phyloP scores from a whole-genome alignment of 1,139 yeast species.

The Pichia sp. region DNA sequence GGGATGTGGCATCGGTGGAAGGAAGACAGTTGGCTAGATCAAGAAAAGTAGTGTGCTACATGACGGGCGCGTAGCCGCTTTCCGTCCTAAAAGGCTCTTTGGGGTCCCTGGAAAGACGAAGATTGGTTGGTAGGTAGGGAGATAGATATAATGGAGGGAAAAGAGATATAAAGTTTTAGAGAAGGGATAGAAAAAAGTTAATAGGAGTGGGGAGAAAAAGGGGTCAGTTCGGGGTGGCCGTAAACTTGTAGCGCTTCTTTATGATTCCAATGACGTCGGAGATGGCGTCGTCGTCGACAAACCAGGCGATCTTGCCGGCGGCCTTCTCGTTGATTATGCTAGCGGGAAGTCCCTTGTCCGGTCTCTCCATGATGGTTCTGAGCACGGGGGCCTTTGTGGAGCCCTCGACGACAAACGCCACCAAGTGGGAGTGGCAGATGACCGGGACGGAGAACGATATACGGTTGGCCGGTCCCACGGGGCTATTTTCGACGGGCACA shows the following conservation, averaged over 20 bases:
- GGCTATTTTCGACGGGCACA: conserved; percentile 88
- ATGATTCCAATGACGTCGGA: conserved; percentile 69
- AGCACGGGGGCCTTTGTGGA: conserved; percentile 92
- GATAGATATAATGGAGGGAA: not conserved
- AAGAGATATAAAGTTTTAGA: not conserved
- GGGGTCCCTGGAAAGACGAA: not conserved
- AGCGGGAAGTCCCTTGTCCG: conserved; percentile 93
- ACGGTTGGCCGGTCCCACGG: conserved; percentile 82
- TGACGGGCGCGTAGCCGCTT: too few species aligned
- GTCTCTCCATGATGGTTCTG: conserved; percentile 92
- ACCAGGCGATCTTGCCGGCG: conserved; percentile 96
- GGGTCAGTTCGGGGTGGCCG: conserved; percentile 6
- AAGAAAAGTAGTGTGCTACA: not conserved
- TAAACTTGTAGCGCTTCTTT: conserved; percentile 67
- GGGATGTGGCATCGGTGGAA: too few species aligned
- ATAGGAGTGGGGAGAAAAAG: not conserved
- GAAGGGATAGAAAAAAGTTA: not conserved
- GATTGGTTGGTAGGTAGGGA: not conserved
- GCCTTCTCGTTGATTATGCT: conserved; percentile 93
- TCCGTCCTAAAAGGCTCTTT: not conserved
- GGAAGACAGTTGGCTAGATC: not conserved
- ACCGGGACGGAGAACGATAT: conserved; percentile 93
- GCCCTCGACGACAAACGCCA: conserved; percentile 93
- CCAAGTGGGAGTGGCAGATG: conserved; percentile 88
- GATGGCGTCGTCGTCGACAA: conserved; percentile 93